Conservation (phyloP, 768 basidiomycete genomes). For the Tylopilus balloui region DNA sequence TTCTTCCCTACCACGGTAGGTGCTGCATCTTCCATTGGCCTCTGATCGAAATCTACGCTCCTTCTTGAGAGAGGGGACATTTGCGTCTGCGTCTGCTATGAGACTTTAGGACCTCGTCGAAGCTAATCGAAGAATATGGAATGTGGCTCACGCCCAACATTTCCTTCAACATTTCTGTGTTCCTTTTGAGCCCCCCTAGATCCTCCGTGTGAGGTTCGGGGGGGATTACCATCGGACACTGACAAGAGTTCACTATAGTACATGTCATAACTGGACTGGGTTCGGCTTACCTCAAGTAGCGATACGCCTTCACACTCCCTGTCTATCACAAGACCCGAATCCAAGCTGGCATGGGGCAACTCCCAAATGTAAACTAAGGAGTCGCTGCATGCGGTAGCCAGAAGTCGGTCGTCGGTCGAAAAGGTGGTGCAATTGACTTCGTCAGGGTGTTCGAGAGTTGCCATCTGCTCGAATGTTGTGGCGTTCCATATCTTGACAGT, state of each 20-base stretch:
- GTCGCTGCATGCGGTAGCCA: slow-evolving; percentile 32
- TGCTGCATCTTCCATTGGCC: background rate
- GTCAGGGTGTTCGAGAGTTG: slow-evolving; percentile 19
- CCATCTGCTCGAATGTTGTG: slow-evolving; percentile 24
- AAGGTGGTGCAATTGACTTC: slow-evolving; percentile 30
- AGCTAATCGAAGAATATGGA: background rate
- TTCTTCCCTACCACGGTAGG: slow-evolving; percentile 6
- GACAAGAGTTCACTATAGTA: slow-evolving; percentile 5
- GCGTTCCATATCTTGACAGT: slow-evolving; percentile 31
- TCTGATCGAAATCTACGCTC: slow-evolving; percentile 7
- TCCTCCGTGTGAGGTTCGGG: slow-evolving; percentile 2
- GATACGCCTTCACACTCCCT: slow-evolving; percentile 19
- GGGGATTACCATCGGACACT: slow-evolving; percentile 11
- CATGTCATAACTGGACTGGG: background rate
- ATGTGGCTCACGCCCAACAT: slow-evolving; percentile 17
- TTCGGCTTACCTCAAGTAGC: slow-evolving; percentile 23
- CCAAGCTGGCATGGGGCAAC: slow-evolving; percentile 25
- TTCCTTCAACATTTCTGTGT: slow-evolving; percentile 9
- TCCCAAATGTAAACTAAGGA: slow-evolving; percentile 31
- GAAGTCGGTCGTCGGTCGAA: slow-evolving; percentile 26
- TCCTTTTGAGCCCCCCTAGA: background rate
- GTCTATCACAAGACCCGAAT: slow-evolving; percentile 28
- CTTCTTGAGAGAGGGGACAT: background rate
- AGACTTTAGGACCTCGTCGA: slow-evolving; percentile 6
- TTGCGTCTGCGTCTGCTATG: slow-evolving; percentile 13